Base-by-base conservation (phyloP, 2,329 filamentous ascomycete genomes). In the Paecilomyces formosus region DNA sequence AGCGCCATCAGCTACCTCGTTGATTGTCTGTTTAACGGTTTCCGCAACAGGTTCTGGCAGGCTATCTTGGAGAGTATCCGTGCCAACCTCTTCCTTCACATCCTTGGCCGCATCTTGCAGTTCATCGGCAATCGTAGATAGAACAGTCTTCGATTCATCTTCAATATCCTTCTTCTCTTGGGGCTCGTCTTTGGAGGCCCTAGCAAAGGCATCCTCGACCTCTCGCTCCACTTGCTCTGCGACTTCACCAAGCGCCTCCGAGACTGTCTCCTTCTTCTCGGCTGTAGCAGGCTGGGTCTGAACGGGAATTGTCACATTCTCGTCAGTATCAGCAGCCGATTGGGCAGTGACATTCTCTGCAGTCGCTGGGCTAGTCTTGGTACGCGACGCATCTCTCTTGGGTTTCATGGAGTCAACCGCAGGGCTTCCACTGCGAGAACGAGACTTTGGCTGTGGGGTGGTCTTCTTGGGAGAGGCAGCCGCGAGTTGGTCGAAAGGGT, bases 401-500 rank as follows among this genome's bases (percentile, higher is more conserved):
- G 60, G 62, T 53, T 63, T 62, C n/a, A 58, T 60, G 33, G 62
- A 58, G 54, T 73, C 71, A 24, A 72, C 67, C 49, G 70, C 72
- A 6, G 76, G 66, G 76, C 77, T 65, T 71, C 72, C 64, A 66
- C 72, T 68, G 72, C 77, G 72, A 13, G 58, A 63, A 45, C 62
- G 64, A 57, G 72, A 67, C 55, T 72, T 69, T 33, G 69, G 68
- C 65, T 81, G 80, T n/a, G 82, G 79, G 26, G 81, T 81, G 57
- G 76, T 77, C 62, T 84, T 85, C 56, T 83, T 82, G 39, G 85
- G 85, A 61, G 85, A 88, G 2, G 85, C 85, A 51, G 85, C 85
- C 58, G 85, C 82, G 61, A 90, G 76, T 66, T 88, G 81, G 59
- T 89, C 86, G 65, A 90, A 90, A 1, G 87, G 87, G 65, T 90